Percentiles rank a stretch among this genome's conserved stretches.
Conservation (phyloP, 2,329 filamentous ascomycete genomes). For the Sporothrix humicola region DNA sequence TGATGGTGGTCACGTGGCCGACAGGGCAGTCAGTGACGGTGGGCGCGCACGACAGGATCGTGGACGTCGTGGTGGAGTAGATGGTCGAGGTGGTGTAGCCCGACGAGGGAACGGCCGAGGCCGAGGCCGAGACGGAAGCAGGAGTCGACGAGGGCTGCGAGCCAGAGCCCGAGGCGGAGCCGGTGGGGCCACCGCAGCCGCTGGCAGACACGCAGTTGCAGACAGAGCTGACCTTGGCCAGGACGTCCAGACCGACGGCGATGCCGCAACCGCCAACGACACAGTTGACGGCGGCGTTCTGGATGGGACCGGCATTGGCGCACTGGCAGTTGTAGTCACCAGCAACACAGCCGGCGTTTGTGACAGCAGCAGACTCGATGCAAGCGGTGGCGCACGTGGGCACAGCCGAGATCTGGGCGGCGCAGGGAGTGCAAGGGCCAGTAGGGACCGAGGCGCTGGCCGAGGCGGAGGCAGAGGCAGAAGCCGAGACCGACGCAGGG, state of each 20-base stretch:
- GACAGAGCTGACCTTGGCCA: background rate
- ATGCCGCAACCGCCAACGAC: slow-evolving; percentile 30
- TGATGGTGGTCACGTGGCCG: slow-evolving; percentile 19
- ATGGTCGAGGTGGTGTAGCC: slow-evolving; percentile 25
- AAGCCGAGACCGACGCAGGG: background rate
- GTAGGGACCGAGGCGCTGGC: slow-evolving; percentile 20
- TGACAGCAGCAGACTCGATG: background rate
- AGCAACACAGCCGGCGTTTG: background rate
- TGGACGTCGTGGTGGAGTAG: slow-evolving; percentile 15
- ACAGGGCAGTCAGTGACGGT: slow-evolving; percentile 30
- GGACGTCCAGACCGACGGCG: background rate
- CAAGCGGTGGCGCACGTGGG: slow-evolving; percentile 10
- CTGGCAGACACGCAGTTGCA: slow-evolving; percentile 19
- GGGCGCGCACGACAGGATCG: slow-evolving; percentile 27
- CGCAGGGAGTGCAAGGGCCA: slow-evolving; percentile 6
- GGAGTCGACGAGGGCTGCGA: background rate
- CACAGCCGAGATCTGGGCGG: slow-evolving; percentile 1
- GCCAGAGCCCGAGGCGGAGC: slow-evolving; percentile 1
- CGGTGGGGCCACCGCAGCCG: slow-evolving; percentile 26
- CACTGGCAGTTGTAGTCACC: slow-evolving; percentile 29
- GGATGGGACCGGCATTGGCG: slow-evolving; percentile 17
- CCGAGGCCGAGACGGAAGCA: slow-evolving; percentile 4
- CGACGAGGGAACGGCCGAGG: background rate
- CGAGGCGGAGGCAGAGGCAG: slow-evolving; percentile 10
- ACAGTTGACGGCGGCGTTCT: slow-evolving; percentile 31